These are phyloP conservation scores for Pseudopyricularia cyperi DNA, from an alignment of 2,329 filamentous ascomycete species.

Conservation along the genomic window DNA sequence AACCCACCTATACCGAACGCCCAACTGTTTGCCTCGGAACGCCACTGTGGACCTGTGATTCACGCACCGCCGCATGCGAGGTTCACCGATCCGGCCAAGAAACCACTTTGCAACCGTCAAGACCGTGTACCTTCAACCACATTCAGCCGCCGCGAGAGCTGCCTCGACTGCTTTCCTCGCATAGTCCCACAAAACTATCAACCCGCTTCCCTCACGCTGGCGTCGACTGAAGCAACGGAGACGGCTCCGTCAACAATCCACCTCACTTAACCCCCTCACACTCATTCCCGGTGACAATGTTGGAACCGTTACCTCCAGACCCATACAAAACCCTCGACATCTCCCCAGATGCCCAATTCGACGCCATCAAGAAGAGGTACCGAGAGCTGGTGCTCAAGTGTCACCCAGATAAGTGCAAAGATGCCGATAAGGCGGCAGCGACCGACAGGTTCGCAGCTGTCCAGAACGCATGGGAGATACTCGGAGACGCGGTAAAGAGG, in stretches of 20 bases:
- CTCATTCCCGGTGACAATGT: conserved; percentile 14
- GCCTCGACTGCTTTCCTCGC: background rate
- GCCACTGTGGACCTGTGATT: background rate
- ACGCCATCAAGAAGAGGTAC: conserved; percentile 67
- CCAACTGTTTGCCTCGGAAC: background rate
- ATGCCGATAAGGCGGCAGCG: conserved; percentile 1
- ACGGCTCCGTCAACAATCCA: background rate
- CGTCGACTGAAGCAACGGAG: conserved; percentile 1
- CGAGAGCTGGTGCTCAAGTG: conserved; percentile 78
- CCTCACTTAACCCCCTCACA: background rate
- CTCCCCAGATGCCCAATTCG: conserved; percentile 52
- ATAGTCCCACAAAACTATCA: background rate
- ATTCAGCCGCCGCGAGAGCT: background rate
- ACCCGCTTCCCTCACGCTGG: conserved; percentile 1
- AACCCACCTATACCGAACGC: background rate
- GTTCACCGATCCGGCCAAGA: background rate
- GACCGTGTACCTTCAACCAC: background rate
- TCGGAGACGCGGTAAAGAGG: background rate
- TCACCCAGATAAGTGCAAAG: conserved; percentile 64
- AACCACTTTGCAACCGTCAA: background rate
- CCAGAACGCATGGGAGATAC: conserved; percentile 2
- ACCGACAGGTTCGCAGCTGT: background rate
- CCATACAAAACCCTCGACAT: conserved; percentile 72
- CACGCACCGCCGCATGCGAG: background rate
- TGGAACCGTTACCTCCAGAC: conserved; percentile 49